These are phyloP conservation scores for Zygosaccharomyces gambellarensis DNA, from an alignment of 805 yeast species.

Conservation along the genomic window DNA sequence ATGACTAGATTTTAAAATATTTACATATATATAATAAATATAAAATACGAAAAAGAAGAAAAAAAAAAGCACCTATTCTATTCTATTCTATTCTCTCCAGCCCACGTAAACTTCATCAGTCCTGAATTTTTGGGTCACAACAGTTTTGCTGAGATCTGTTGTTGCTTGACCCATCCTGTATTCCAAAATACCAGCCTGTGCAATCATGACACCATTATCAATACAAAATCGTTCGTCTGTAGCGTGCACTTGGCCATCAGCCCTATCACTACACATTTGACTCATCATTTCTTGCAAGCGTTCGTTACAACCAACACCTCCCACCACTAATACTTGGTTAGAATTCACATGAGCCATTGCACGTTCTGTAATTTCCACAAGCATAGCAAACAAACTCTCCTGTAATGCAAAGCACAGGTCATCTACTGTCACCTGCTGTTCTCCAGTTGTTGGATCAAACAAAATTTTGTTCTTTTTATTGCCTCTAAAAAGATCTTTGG, in stretches of 20 bases:
- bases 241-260: conserved; percentile 80
- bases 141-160: conserved; percentile 57
- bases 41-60: background rate
- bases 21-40: background rate
- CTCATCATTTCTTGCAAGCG: conserved; percentile 95
- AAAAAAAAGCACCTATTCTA: background rate
- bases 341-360: conserved; percentile 97
- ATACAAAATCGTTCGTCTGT: conserved; percentile 97
- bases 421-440: conserved; percentile 61
- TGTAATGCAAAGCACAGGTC: conserved; percentile 92
- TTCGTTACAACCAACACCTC: conserved; percentile 97
- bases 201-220: conserved; percentile 98
- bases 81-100: conserved; percentile 62
- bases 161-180: conserved; percentile 72
- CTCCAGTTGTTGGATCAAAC: conserved; percentile 37
- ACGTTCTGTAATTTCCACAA: conserved; percentile 94
- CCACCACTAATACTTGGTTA: conserved; percentile 86
- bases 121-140: conserved; percentile 88
- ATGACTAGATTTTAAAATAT: background rate
- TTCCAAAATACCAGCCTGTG: conserved; percentile 90
- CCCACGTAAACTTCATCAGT: conserved; percentile 88
- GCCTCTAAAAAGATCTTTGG: conserved; percentile 56
- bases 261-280: conserved; percentile 82
- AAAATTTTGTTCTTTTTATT: conserved; percentile 39
- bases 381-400: conserved; percentile 90